These are phyloP conservation scores for Alternaria atra DNA, from an alignment of 2,329 filamentous ascomycete genomes.

Conservation along the genomic window DNA sequence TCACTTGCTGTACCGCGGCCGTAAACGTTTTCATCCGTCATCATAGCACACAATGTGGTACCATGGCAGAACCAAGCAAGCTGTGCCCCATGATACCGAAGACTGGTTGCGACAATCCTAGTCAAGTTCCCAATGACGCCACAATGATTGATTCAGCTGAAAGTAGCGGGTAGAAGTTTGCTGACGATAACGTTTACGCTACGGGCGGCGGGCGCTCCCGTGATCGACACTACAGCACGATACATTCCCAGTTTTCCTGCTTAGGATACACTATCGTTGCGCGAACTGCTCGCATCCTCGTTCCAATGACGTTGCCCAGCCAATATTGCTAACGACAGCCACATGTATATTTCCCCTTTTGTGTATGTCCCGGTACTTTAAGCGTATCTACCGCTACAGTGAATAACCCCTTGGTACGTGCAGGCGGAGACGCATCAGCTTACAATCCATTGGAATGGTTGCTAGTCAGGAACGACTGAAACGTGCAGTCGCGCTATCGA, in stretches of 20 bases:
- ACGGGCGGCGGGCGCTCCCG: conserved; percentile 27
- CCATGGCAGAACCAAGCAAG: not conserved
- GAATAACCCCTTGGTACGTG: not conserved
- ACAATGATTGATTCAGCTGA: conserved; percentile 4
- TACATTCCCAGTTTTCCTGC: not conserved
- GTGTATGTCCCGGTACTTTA: not conserved
- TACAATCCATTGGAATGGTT: not conserved
- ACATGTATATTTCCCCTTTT: not conserved
- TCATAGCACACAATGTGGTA: not conserved
- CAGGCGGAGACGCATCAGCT: not conserved
- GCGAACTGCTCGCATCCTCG: not conserved
- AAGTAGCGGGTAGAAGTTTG: not conserved
- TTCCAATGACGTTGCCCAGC: not conserved
- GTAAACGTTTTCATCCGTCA: not conserved
- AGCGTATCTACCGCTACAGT: not conserved
- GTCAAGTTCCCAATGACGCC: not conserved
- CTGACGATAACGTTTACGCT: conserved; percentile 14
- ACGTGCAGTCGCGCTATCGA: conserved; percentile 6
- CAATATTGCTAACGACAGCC: not conserved
- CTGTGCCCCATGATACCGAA: not conserved
- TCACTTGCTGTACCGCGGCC: conserved; percentile 7
- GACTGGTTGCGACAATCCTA: not conserved
- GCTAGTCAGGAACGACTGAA: conserved; percentile 11
- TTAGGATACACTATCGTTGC: not conserved
- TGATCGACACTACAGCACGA: conserved; percentile 22